phyloP scores from a whole-genome alignment of 345 rosid species.

The Kandelia obovata region DNA sequence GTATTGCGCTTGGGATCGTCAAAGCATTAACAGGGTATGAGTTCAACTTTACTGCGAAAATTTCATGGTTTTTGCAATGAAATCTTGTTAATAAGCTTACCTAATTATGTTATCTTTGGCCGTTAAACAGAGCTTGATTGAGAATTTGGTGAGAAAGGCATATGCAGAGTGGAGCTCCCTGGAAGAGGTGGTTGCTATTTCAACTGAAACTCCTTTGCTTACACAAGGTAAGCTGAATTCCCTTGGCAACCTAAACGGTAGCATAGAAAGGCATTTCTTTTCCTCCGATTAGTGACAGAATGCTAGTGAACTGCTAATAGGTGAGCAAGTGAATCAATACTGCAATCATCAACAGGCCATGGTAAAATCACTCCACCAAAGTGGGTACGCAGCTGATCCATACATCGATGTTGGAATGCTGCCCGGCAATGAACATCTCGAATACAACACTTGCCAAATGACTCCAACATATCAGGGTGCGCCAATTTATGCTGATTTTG shows the following conservation, averaged over 20 bases:
- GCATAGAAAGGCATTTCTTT: not conserved
- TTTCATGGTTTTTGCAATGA: too few relatives aligned
- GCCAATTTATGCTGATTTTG: constrained; percentile 18
- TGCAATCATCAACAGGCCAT: constrained; percentile 28
- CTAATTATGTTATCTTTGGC: not conserved
- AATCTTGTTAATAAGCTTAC: too few relatives aligned
- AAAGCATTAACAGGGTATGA: constrained; percentile 40
- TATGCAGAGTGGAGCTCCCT: constrained; percentile 46
- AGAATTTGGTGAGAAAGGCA: constrained; percentile 56
- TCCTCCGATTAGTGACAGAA: not conserved
- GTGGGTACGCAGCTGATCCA: constrained; percentile 18
- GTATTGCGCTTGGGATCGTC: constrained; percentile 31
- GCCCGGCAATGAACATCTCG: constrained; percentile 11
- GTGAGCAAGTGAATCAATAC: constrained; percentile 33
- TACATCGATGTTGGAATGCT: constrained; percentile 22
- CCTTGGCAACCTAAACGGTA: not conserved
- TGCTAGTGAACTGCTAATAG: not conserved
- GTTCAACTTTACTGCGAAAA: too few relatives aligned
- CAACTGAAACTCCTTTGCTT: constrained; percentile 41
- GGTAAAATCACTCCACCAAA: constrained; percentile 31
- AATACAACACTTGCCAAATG: constrained; percentile 27
- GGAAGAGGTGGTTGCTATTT: constrained; percentile 42
- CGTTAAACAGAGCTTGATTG: constrained; percentile 39
- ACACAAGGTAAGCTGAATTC: constrained; percentile 44
- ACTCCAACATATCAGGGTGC: constrained; percentile 8